Evolutionary conservation across 140 eudicot species (phyloP), one percentile per base, ranked within the genome.

Genomic region (Oenanthe javanica): DNA sequence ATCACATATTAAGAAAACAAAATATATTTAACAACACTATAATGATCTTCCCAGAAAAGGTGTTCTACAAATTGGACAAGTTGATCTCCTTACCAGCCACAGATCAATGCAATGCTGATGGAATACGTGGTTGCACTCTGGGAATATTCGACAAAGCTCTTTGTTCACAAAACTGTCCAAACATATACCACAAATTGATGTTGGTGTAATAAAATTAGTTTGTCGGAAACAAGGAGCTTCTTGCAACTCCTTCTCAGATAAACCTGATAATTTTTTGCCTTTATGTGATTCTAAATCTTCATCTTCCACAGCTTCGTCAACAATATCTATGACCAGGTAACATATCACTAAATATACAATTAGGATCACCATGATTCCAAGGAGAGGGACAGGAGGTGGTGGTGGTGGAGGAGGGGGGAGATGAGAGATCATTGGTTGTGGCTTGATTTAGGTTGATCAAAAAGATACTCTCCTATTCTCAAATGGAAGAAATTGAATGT

Each of bases 1-100:
- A 64, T 64, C 38, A 64, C 71, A 64, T 64, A 64, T 23, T 7
- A 64, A 0, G 16, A 13, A 13, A 13, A 42, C 4, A 42, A 9
- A 11, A 50, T 11, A 10, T 19, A 14, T 13, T 31, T 6, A 38
- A 43, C 8, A 70, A 31, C 3, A 23, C 70, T 63, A 23, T 19
- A 7, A 9, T 31, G 59, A 55, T 64, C 40, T 72, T 72, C 76
- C 77, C 45, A 80, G 82, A 75, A 91, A 88, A 15, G 80, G 72
- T 66, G 97, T 81, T 72, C 94, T 86, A 57, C 97, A 91, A 69
- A 74, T 83, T 5, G 97, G 97, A 79, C 97, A 92, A 79, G 87
- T 92, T 75, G 87, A 79, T 79, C 86, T 84, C 82, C 83, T 86
- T 36, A 81, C 84, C 81, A 92, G 80, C 95, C 95, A 90, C 81